phyloP scores from a whole-genome alignment of 108 stramenopile genomes.

The Nitzschia palea region DNA sequence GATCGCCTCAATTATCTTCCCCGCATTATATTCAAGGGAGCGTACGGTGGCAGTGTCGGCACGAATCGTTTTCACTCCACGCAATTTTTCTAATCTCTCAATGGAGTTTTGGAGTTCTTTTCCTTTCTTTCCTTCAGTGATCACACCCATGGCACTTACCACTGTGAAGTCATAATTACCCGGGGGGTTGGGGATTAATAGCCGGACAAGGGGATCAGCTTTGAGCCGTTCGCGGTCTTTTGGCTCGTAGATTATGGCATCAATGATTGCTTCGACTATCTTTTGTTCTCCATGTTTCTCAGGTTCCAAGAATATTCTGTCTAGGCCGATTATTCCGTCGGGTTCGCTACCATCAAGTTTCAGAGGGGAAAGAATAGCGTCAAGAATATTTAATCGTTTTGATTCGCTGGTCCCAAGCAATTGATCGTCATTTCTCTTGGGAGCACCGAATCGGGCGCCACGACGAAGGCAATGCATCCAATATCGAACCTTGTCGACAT shows the following conservation, averaged over 20 bases:
- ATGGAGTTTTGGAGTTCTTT: constrained; percentile 70
- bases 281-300: constrained; percentile 63
- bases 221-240: constrained; percentile 55
- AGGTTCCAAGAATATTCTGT: constrained; percentile 54
- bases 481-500: constrained; percentile 78
- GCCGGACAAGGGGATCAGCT: constrained; percentile 66
- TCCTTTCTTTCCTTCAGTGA: constrained; percentile 87
- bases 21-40: constrained; percentile 85
- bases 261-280: constrained; percentile 84
- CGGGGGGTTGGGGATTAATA: constrained; percentile 75
- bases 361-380: neutral
- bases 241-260: constrained; percentile 71
- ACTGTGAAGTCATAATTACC: constrained; percentile 84
- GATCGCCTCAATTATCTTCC: constrained; percentile 64
- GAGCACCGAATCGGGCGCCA: constrained; percentile 26
- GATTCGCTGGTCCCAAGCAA: neutral
- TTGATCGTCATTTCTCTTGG: constrained; percentile 15
- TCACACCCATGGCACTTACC: constrained; percentile 88
- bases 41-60: constrained; percentile 87
- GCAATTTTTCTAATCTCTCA: constrained; percentile 58
- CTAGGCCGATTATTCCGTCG: constrained; percentile 12
- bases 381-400: constrained; percentile 9
- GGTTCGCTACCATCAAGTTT: constrained; percentile 14
- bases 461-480: constrained; percentile 55
- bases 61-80: constrained; percentile 73